Percentiles rank a stretch among this genome's conserved stretches.
Evolutionary conservation across 2,329 filamentous ascomycete genomes (phyloP).

Genomic region (Fusarium floridanum): DNA sequence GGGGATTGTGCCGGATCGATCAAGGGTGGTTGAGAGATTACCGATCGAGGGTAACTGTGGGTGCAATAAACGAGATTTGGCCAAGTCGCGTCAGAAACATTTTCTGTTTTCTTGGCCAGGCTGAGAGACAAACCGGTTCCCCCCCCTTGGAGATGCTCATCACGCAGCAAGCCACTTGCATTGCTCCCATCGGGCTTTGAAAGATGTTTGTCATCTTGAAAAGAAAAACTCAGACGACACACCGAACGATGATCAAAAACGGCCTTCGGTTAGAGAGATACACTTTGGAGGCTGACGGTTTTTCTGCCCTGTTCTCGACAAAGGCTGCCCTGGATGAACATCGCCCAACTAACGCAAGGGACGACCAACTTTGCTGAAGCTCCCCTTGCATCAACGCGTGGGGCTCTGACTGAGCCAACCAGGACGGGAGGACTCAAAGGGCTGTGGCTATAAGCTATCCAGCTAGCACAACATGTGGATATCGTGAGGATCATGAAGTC

Average conservation of each 20-base stretch:
- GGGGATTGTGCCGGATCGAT: constrained; percentile 14
- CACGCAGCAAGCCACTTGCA: background rate
- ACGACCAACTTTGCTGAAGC: constrained; percentile 12
- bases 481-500: background rate
- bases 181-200: background rate
- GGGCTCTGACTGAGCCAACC: constrained; percentile 4
- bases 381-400: constrained; percentile 24
- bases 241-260: constrained; percentile 15
- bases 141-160: background rate
- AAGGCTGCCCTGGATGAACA: background rate
- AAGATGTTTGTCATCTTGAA: background rate
- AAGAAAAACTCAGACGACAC: constrained; percentile 15
- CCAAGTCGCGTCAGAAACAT: background rate
- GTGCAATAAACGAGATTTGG: background rate
- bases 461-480: constrained; percentile 1
- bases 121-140: background rate
- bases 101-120: background rate
- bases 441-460: constrained; percentile 26
- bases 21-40: constrained; percentile 7
- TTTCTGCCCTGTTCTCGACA: background rate
- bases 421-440: background rate
- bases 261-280: background rate
- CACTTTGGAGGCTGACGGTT: constrained; percentile 29
- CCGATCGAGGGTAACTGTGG: constrained; percentile 1
- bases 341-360: constrained; percentile 26